Percentiles rank a stretch among this genome's conserved stretches.
phyloP scores from a whole-genome alignment of 257 asterid species.

The Nicotiana tomentosiformis region DNA sequence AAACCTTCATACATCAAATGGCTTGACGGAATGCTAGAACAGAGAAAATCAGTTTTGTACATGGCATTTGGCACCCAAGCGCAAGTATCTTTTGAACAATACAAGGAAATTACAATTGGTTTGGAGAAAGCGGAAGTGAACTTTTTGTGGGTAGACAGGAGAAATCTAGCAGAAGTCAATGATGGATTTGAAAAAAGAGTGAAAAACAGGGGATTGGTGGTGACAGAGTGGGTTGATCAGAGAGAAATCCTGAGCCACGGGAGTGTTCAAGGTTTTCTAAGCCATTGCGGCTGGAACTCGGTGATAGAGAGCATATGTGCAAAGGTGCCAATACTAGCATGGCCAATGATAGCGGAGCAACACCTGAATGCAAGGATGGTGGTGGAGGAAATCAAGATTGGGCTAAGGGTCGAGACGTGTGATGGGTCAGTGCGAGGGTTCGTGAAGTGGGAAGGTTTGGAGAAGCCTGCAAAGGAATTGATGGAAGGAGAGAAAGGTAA shows the following conservation, averaged over 20 bases:
- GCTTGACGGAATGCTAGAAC: constrained; percentile 40
- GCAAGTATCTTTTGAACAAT: constrained; percentile 33
- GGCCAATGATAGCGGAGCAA: constrained; percentile 91
- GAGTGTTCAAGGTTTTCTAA: constrained; percentile 47
- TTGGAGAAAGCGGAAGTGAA: constrained; percentile 39
- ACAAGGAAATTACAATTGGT: constrained; percentile 42
- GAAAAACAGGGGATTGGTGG: constrained; percentile 40
- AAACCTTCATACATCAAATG: constrained; percentile 43
- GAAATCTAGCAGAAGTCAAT: not conserved
- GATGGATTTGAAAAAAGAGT: constrained; percentile 31
- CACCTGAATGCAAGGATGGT: constrained; percentile 52
- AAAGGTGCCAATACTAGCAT: constrained; percentile 59
- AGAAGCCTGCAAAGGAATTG: constrained; percentile 30
- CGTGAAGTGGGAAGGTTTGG: constrained; percentile 45
- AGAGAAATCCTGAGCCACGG: constrained; percentile 43
- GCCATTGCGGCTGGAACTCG: constrained; percentile 82
- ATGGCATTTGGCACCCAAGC: constrained; percentile 83
- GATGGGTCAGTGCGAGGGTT: constrained; percentile 48
- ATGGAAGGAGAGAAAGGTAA: constrained; percentile 56
- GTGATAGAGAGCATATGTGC: constrained; percentile 66
- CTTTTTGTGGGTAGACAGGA: constrained; percentile 58
- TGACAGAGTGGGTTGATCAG: constrained; percentile 73
- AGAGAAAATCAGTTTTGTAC: constrained; percentile 39
- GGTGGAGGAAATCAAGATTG: constrained; percentile 55
- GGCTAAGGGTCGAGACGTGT: constrained; percentile 29